Percentiles rank a stretch among this genome's conserved stretches.
These are phyloP conservation scores for Globisporangium heterothallicum DNA, from an alignment of 352 stramenopile species.

Conservation along the genomic window DNA sequence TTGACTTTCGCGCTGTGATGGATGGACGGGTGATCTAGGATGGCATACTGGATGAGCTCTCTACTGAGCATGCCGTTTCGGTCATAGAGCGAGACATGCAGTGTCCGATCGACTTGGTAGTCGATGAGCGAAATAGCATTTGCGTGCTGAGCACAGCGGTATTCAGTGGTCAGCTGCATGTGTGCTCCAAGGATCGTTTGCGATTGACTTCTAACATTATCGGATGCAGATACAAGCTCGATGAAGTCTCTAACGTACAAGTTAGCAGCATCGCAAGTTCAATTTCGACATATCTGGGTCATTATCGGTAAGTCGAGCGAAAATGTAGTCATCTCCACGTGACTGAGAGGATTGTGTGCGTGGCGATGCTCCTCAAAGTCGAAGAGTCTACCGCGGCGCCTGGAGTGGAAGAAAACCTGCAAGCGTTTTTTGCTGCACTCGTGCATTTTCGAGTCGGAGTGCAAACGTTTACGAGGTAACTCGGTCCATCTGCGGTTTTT, in stretches of 20 bases:
- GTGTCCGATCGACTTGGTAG: conserved; percentile 45
- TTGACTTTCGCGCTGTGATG: background rate
- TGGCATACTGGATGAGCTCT: conserved; percentile 56
- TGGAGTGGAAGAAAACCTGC: conserved; percentile 15
- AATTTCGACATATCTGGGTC: conserved; percentile 58
- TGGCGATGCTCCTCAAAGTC: conserved; percentile 15
- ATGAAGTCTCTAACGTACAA: conserved; percentile 55
- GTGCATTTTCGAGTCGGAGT: conserved; percentile 52
- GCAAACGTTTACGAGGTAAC: conserved; percentile 43
- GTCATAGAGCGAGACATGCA: conserved; percentile 61
- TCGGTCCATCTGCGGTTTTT: background rate
- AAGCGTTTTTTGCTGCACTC: conserved; percentile 48
- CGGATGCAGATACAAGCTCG: conserved; percentile 3
- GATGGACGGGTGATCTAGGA: conserved; percentile 44
- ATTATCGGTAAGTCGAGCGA: conserved; percentile 38
- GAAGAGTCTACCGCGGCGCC: background rate
- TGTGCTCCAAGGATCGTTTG: background rate
- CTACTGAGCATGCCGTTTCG: conserved; percentile 40
- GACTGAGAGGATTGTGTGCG: background rate
- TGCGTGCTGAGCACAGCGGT: conserved; percentile 27
- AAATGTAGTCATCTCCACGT: background rate
- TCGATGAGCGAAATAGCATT: conserved; percentile 65
- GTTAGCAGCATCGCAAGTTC: conserved; percentile 49
- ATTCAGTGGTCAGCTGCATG: conserved; percentile 34
- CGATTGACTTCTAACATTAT: too few species aligned